Evolutionary conservation across 805 yeast species (phyloP), one percentile per base, ranked within the genome.

Genomic region (Saccharomyces paradoxus): DNA sequence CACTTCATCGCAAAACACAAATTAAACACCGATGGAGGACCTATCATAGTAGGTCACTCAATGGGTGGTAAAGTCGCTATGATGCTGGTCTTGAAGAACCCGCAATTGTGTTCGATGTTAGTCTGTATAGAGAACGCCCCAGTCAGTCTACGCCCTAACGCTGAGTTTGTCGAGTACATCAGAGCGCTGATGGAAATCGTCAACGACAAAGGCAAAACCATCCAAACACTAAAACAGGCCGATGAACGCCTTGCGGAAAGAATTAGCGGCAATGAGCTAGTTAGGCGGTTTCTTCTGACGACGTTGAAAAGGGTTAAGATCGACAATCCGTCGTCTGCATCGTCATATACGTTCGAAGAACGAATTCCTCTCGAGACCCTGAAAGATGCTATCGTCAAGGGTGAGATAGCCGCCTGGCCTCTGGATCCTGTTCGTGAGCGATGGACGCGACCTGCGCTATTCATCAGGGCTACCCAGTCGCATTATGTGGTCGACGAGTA

Each of bases 21-120:
- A 60, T 77, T 48, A 60, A 66, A 26, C 53, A 66, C 58, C 54
- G 73, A 68, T 4, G 63, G 56, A 2, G 56, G 68, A 51, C 86
- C 88, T 0, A 80, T 87, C n/a, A 56, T 87, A 21, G 72, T 87
- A 17, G 95, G 95, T 0, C 94, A 87, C 66, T 86, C 92, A 0
- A 86, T 88, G 94, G 99, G 99, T 6, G 99, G 96, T 4, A 91
- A 92, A 64, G 80, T 92, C 0, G 97, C 86, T 5, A 91, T 92
- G 97, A 90, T 94, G 0, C 74, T 87, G 4, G 84, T 89, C 0
- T 72, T 94, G 55, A 74, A 89, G 51, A 74, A 79, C 24, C 92
- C 91, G 0, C 78, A 80, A 0, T 60, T 83, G 10, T 82, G 84
- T 5, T 74, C 80, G 13, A 76, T 83, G 71, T 63, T 90, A 49